Evolutionary conservation across 495 filamentous ascomycete genomes (phyloP), one percentile per base, ranked within the genome.

Genomic region (Penicillium pancosmium): DNA sequence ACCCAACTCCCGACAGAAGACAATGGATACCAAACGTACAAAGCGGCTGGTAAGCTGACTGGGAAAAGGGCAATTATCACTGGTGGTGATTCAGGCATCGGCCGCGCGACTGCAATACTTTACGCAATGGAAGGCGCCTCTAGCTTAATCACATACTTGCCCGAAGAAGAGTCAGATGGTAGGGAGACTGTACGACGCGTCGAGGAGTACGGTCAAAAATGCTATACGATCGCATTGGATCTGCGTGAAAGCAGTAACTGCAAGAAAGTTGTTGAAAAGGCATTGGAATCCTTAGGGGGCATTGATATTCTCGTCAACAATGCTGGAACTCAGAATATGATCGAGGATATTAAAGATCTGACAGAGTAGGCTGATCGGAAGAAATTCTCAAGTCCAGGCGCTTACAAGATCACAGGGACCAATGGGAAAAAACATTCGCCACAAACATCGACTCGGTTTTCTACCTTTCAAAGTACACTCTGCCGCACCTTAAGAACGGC

Each of bases 231-330:
- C 15, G 63, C 84, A 3, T 79, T 80, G 0, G 90, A 95, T 65
- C 52, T 95, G 38, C 84, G 75, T 34, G 78, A 78, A 34, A 80
- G 72, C 47, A 80, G 83, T 19, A 88, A 90, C 58, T 94, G 90
- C 76, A 82, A 85, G 68, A 84, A 83, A 62, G 80, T 90, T 5
- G 80, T 92, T 13, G 84, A 91, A 4, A 77, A 81, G 56, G 86
- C 90, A 1, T 54, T 91, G 19, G 60, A 83, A 63, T 67, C 72
- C n/a, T 77, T 94, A 72, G 85, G 88, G 9, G 78, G 80, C 0
- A 85, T 95, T 55, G 85, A 93, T 67, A 89, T 93, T 34, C 69
- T 94, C 18, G 87, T 93, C 54, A 91, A 94, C 71, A 94, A 96
- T 65, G 88, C 88, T 23, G 89, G 86, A 4, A 88, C 80, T 55